Percentiles rank a stretch among this genome's conserved stretches.
Conservation (phyloP, 2,329 filamentous ascomycete genomes). For the Hymenoscyphus occultus region DNA sequence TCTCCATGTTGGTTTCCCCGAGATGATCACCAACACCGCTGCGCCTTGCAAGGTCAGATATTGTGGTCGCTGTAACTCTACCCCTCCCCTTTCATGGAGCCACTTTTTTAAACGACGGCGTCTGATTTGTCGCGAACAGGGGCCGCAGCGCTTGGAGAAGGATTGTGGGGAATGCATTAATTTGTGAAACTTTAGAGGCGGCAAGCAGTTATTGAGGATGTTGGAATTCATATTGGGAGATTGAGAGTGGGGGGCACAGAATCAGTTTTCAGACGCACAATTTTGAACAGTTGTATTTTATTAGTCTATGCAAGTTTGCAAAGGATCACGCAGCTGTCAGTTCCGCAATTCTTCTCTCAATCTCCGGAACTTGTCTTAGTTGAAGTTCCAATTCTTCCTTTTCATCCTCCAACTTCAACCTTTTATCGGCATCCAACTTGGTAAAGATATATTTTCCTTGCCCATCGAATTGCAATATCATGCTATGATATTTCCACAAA, state of each 20-base stretch:
- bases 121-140: not conserved
- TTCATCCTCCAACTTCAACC: constrained; percentile 88
- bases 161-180: constrained; percentile 1
- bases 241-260: not conserved
- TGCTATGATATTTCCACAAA: constrained; percentile 93
- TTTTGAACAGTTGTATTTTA: not conserved
- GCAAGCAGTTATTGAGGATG: not conserved
- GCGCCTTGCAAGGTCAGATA: not conserved
- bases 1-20: not conserved
- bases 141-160: not conserved
- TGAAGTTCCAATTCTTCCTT: constrained; percentile 89
- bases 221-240: not conserved
- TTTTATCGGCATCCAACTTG: constrained; percentile 78
- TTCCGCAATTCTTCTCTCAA: constrained; percentile 81
- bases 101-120: not conserved
- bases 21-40: not conserved
- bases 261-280: not conserved
- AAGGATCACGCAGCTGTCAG: constrained; percentile 50
- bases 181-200: not conserved
- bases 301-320: not conserved
- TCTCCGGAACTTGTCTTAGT: constrained; percentile 80
- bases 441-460: constrained; percentile 91
- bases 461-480: constrained; percentile 94
- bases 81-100: not conserved
- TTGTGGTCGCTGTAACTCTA: not conserved